A percentile compares a stretch with the other conserved stretches of the same genome.
phyloP scores from a whole-genome alignment of 805 yeast genomes.

The Saccharomyces paradoxus region DNA sequence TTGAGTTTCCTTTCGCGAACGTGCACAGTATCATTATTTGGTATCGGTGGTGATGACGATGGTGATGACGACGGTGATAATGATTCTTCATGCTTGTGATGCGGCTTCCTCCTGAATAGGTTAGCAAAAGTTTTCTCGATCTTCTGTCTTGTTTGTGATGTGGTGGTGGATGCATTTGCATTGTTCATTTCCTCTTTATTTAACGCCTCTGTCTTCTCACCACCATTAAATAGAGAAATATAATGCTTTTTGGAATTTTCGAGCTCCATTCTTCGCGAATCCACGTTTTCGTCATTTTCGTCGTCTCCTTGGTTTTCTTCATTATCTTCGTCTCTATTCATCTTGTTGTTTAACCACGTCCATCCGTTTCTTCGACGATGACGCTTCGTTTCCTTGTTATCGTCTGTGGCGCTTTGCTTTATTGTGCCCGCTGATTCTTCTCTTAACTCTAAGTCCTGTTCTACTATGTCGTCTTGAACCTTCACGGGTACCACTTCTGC shows the following conservation, averaged over 20 bases:
- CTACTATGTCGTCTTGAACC: neutral
- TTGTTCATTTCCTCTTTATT: neutral
- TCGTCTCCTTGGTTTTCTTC: slow-evolving; percentile 2
- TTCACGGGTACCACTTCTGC: neutral
- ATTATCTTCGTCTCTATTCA: slow-evolving; percentile 1
- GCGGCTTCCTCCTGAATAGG: slow-evolving; percentile 10
- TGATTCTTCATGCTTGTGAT: neutral
- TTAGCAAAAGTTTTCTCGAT: slow-evolving; percentile 20
- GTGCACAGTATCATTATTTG: neutral
- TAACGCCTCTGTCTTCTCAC: neutral
- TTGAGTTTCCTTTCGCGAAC: neutral
- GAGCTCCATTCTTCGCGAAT: neutral
- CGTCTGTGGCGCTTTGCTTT: neutral
- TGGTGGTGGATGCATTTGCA: neutral
- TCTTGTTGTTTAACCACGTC: slow-evolving; percentile 11
- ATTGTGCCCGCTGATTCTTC: neutral
- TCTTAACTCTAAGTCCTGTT: neutral
- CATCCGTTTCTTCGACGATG: slow-evolving; percentile 11
- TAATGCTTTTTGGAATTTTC: neutral
- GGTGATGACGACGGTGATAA: neutral
- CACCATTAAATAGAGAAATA: neutral
- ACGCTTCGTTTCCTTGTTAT: slow-evolving; percentile 1
- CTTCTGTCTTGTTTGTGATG: slow-evolving; percentile 6
- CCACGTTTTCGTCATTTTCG: neutral
- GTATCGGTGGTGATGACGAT: neutral